phyloP scores from a whole-genome alignment of 2,329 filamentous ascomycete genomes.

The Alternaria gaisen region DNA sequence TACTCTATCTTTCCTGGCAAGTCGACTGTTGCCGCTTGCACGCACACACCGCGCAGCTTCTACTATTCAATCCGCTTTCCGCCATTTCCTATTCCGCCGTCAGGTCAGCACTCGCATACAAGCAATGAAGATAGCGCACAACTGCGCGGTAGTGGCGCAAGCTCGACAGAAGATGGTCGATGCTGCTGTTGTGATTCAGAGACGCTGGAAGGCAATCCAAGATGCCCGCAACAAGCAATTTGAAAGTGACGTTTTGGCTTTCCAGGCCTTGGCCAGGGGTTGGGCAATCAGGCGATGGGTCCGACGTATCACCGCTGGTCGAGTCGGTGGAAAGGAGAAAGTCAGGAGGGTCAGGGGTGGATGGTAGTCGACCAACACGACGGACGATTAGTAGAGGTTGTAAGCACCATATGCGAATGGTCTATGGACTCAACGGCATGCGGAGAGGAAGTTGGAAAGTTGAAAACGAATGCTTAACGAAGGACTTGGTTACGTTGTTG shows the following conservation, averaged over 20 bases:
- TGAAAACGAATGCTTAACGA: not conserved
- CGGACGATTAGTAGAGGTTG: not conserved
- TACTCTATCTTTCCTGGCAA: constrained; percentile 67
- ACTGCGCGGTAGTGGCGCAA: constrained; percentile 59
- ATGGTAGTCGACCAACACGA: constrained; percentile 33
- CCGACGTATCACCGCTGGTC: constrained; percentile 35
- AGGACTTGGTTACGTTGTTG: not conserved
- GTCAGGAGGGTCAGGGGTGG: constrained; percentile 48
- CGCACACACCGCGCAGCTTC: constrained; percentile 60
- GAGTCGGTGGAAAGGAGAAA: constrained; percentile 45
- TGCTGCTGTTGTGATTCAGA: constrained; percentile 56
- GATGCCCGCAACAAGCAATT: constrained; percentile 47
- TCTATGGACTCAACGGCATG: not conserved
- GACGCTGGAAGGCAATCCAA: constrained; percentile 54
- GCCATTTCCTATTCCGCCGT: constrained; percentile 46
- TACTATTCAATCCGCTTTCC: constrained; percentile 63
- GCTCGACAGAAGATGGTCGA: constrained; percentile 52
- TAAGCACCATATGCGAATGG: not conserved
- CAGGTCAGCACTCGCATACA: constrained; percentile 46
- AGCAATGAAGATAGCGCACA: constrained; percentile 54
- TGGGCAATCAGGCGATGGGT: constrained; percentile 50
- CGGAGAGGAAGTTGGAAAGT: not conserved
- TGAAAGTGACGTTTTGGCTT: constrained; percentile 49
- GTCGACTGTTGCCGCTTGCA: constrained; percentile 63
- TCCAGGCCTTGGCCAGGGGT: constrained; percentile 57